A percentile compares a stretch with the other conserved stretches of the same genome.
Evolutionary conservation across 495 filamentous ascomycete genomes (phyloP).

Genomic region (Niebla homalea): DNA sequence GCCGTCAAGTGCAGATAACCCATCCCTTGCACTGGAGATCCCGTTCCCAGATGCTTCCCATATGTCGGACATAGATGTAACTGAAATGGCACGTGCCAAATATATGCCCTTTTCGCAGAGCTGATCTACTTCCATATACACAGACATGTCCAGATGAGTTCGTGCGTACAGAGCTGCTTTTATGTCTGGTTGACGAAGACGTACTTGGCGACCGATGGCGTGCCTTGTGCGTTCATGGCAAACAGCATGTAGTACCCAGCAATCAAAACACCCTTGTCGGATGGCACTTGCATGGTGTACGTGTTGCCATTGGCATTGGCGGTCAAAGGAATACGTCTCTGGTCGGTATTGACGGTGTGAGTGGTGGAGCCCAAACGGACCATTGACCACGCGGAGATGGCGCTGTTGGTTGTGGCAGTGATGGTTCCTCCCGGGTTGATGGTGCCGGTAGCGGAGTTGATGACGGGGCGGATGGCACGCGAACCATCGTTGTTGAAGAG

Average conservation of each 20-base stretch:
- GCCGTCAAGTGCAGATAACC: too few species aligned
- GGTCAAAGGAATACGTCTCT: slow-evolving; percentile 30
- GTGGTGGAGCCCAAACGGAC: slow-evolving; percentile 25
- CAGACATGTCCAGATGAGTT: too few species aligned
- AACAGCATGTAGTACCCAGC: slow-evolving; percentile 41
- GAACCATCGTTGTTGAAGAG: slow-evolving; percentile 29
- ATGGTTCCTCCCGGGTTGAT: slow-evolving; percentile 23
- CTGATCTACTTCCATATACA: too few species aligned
- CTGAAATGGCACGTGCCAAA: too few species aligned
- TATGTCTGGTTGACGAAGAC: background rate
- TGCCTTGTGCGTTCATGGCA: slow-evolving; percentile 26
- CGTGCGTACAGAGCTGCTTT: too few species aligned
- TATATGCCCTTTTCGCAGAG: too few species aligned
- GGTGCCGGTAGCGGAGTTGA: slow-evolving; percentile 15
- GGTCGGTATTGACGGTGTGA: slow-evolving; percentile 39
- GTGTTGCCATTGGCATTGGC: slow-evolving; percentile 4
- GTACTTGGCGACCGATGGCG: slow-evolving; percentile 27
- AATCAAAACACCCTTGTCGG: slow-evolving; percentile 28
- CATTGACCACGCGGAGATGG: slow-evolving; percentile 17
- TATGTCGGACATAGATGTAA: too few species aligned
- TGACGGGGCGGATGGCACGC: slow-evolving; percentile 25
- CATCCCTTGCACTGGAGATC: too few species aligned
- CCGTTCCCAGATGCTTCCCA: too few species aligned
- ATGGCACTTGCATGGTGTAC: slow-evolving; percentile 26
- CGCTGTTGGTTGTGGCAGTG: slow-evolving; percentile 23